Base-by-base conservation (phyloP, 345 rosid species). In the Gynandropsis gynandra region DNA sequence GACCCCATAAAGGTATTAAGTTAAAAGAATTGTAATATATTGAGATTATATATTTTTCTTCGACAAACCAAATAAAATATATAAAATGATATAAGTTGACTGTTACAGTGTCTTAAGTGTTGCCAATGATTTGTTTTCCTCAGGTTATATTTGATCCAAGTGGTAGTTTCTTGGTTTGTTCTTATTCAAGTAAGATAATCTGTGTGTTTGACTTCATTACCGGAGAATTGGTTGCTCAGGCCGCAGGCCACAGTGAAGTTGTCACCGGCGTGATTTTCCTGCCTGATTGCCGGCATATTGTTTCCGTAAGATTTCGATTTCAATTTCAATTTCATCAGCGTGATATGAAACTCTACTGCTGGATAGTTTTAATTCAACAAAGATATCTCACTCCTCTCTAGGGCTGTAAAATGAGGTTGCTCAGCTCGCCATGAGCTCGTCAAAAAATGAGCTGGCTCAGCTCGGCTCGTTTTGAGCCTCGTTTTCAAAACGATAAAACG, bases 81-180 rank as follows among this genome's bases (percentile, higher is more conserved):
- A n/a, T n/a, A n/a, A n/a, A n/a, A n/a, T n/a, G n/a, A n/a, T n/a
- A n/a, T n/a, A n/a, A 39, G 47, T 43, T 31, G 46, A 6, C 33
- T 43, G 61, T 32, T 49, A 36, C 47, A 34, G 21, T 61, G 51
- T 35, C 57, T 16, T 47, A n/a, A 50, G 41, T 40, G 39, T 37
- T 65, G 70, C 68, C 59, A 40, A 27, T 53, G 54, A 39, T 47
- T 53, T 40, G 21, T 55, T 16, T 39, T 67, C 56, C 42, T 48
- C 73, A 87, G 94, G 89, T 83, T 56, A 64, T 70, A 44, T 61
- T 81, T 74, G 94, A 87, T 56, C 96, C 96, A 10, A 87, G 96
- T 50, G 66, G 82, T 72, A 78, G 74, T 58, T 87, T 72, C 70
- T 50, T 87, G 64, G 78, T 68, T 27, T 81, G 94, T 65, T 80